Base-by-base conservation (phyloP, 768 basidiomycete genomes). In the Boletus huronensis region DNA sequence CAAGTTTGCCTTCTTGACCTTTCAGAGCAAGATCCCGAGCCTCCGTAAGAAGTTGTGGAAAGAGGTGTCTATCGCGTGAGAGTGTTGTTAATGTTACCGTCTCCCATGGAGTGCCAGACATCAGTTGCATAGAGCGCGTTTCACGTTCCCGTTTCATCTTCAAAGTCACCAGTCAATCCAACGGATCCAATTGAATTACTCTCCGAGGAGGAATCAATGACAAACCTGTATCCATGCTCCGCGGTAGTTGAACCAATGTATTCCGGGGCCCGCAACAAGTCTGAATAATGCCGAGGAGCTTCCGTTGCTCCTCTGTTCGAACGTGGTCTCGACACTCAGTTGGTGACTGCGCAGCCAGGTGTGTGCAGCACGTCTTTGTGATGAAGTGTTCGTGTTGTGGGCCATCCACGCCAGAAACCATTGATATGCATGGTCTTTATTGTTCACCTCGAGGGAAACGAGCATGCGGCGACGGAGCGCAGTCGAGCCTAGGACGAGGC, bases 361-460 rank as follows among this genome's bases (percentile, higher is more conserved):
- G 45, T 62, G 57, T 35, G 59, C 43, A 34, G 67, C 58, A 11
- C 50, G 59, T 28, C 63, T 57, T 51, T 64, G 65, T 55, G 71
- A 64, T 2, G 70, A 51, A 46, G 71, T 57, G 29, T 64, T 70
- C 1, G 82, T 75, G 45, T 90, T 87, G 46, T 81, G 80, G 7
- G 93, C 83, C 90, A 98, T 91, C 96, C 97, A 99, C 47, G 87
- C 77, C 39, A 99, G 83, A 71, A 98, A 95, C 94, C 97, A 98
- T 43, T 92, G 88, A 70, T 98, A 98, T 9, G 95, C 79, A 35
- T 82, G 87, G 71, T 99, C 97, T 66, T 93, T 94, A 68, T 94
- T 96, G 57, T 90, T 93, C 62, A 99, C 93, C 74, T 99, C 97
- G 49, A 98, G 82, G 14, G 93, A 87, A 35, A 98, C 94, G 49